A percentile compares a stretch with the other conserved stretches of the same genome.
These are phyloP conservation scores for Xylariaceae sp. DNA, from an alignment of 2,329 filamentous ascomycete genomes.

Conservation along the genomic window DNA sequence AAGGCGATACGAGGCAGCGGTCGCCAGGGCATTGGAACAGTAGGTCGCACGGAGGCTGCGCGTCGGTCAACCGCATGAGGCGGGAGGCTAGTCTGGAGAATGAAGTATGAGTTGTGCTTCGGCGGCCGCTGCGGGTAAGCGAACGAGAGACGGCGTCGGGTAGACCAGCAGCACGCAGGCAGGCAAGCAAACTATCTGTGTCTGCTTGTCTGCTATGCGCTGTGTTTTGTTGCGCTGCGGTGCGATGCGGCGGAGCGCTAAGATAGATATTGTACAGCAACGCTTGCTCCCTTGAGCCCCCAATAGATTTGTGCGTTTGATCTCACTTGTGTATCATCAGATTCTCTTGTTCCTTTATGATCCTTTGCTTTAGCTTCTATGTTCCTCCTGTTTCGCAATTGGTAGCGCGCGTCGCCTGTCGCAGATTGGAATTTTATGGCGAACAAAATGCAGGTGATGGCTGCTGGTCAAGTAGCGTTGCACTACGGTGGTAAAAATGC, in stretches of 20 bases:
- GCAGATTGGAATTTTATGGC: slow-evolving; percentile 4
- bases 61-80: slow-evolving; percentile 43
- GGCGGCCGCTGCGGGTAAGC: slow-evolving; percentile 25
- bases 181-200: background rate
- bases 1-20: slow-evolving; percentile 97
- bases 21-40: slow-evolving; percentile 84
- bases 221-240: background rate
- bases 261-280: slow-evolving; percentile 7
- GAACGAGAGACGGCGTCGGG: slow-evolving; percentile 9
- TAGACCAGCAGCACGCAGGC: slow-evolving; percentile 11
- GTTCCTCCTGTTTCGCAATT: slow-evolving; percentile 18
- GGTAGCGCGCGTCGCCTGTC: background rate
- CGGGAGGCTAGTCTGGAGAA: slow-evolving; percentile 22
- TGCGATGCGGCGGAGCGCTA: slow-evolving; percentile 9
- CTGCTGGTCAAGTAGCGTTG: slow-evolving; percentile 21
- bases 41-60: slow-evolving; percentile 39
- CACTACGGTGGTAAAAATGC: slow-evolving; percentile 20
- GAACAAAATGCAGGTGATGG: slow-evolving; percentile 5
- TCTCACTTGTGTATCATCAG: slow-evolving; percentile 25
- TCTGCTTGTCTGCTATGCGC: background rate
- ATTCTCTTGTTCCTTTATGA: slow-evolving; percentile 9
- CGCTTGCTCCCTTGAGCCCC: slow-evolving; percentile 8
- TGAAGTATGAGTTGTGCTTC: slow-evolving; percentile 16
- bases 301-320: slow-evolving; percentile 6
- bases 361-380: background rate